Evolutionary conservation across 805 yeast species (phyloP), one percentile per base, ranked within the genome.

Genomic region (Cyberlindnera samutprakarnensis): DNA sequence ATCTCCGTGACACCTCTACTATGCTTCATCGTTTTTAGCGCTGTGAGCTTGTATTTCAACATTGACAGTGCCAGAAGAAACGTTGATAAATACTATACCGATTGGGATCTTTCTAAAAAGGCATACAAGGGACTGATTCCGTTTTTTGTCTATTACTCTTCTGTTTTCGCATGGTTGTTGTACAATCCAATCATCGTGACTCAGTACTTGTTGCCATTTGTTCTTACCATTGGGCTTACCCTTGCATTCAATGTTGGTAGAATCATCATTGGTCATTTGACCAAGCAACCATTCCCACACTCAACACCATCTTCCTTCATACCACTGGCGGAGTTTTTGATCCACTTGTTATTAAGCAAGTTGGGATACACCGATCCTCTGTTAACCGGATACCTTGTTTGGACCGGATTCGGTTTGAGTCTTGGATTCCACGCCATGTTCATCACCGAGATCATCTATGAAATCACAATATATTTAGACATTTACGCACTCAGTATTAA

Each of bases 171-270:
- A 7, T 38, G 59, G 61, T 14, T 76, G 73, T 51, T 72, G 72
- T 43, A 51, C 57, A 72, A 53, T 76, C 88, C 61, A 10, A 60
- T 61, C 14, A 60, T 64, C 20, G 41, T 58, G 22, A 43, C 48
- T 21, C 34, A 39, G 13, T 38, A 41, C 20, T 62, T 63, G 25
- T 53, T 84, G 27, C 81, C 94, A 21, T 66, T 80, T 43, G 61
- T 78, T 15, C 50, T 81, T 28, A 71, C 88, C 18, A 75, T 83
- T 47, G 94, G 94, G 1, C 66, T 80, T 31, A 70, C 82, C 1
- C 59, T 81, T 43, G 95, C 97, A 1, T 80, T 83, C 49, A 65
- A 75, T 4, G 96, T 90, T n/a, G 96, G 96, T 5, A 73, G 92
- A 52, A 85, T 88, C 41, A 88, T 88, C 48, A 66, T 80, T 35